These are phyloP conservation scores for Beauveria australis DNA, from an alignment of 2,329 filamentous ascomycete genomes.

Conservation along the genomic window DNA sequence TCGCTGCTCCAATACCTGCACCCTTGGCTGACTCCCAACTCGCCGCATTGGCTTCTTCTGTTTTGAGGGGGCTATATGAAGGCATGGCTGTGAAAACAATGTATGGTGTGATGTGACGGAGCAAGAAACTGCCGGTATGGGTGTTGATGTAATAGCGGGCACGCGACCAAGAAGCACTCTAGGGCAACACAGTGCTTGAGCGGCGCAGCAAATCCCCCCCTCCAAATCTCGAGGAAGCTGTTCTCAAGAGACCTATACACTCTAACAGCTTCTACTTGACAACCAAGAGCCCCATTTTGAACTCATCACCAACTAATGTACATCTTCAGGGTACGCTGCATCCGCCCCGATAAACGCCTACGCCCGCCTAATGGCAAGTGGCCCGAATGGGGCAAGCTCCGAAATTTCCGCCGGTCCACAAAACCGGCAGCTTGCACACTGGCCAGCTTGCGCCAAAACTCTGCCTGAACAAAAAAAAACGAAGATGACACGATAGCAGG, in stretches of 20 bases:
- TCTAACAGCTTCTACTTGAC: background rate
- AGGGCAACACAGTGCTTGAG: background rate
- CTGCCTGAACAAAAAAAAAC: slow-evolving; percentile 10
- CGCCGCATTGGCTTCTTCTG: slow-evolving; percentile 59
- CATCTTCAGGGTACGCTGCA: background rate
- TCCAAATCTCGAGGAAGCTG: background rate
- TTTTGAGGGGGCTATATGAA: slow-evolving; percentile 49
- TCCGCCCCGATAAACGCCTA: slow-evolving; percentile 3
- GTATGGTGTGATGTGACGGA: background rate
- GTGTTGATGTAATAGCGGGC: slow-evolving; percentile 2
- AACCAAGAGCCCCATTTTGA: background rate
- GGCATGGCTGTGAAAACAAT: slow-evolving; percentile 28
- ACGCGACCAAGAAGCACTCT: background rate
- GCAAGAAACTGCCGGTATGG: background rate
- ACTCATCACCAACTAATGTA: background rate
- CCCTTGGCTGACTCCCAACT: slow-evolving; percentile 65
- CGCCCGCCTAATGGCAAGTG: slow-evolving; percentile 4
- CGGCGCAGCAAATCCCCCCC: background rate
- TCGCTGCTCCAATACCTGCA: slow-evolving; percentile 57
- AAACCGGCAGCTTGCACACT: slow-evolving; percentile 5
- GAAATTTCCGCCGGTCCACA: slow-evolving; percentile 10
- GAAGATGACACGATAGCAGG: slow-evolving; percentile 14
- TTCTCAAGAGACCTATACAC: background rate
- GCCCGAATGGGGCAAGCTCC: slow-evolving; percentile 2
- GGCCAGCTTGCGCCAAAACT: slow-evolving; percentile 7